Evolutionary conservation across 1,284 basidiomycete genomes (phyloP).

Genomic region (Fomitopsis schrenkii): DNA sequence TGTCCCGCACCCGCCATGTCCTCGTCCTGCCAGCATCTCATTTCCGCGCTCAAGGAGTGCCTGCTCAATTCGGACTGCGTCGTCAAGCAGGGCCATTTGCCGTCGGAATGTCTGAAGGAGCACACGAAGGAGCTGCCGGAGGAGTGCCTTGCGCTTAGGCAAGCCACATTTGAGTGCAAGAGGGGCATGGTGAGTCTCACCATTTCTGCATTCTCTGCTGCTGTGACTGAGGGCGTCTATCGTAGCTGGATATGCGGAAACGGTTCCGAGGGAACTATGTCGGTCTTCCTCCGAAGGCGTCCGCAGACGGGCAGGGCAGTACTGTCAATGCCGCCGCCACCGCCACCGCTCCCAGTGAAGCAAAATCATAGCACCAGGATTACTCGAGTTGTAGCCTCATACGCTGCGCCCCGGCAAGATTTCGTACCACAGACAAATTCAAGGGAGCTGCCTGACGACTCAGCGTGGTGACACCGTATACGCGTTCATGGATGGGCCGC

Average conservation of each 20-base stretch:
- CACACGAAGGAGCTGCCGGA: slow-evolving; percentile 73
- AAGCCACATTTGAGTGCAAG: slow-evolving; percentile 84
- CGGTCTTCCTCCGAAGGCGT: slow-evolving; percentile 2
- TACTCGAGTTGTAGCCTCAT: neutral
- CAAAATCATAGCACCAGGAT: neutral
- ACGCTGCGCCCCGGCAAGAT: no score
- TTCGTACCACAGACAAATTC: neutral
- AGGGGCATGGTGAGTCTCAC: slow-evolving; percentile 71
- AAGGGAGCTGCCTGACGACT: neutral
- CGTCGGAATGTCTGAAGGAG: slow-evolving; percentile 75
- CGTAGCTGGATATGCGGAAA: slow-evolving; percentile 81
- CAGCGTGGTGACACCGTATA: neutral
- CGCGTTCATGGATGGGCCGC: neutral
- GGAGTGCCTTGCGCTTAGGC: slow-evolving; percentile 68
- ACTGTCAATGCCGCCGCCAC: neutral
- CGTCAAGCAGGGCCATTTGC: slow-evolving; percentile 62
- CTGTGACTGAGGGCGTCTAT: neutral
- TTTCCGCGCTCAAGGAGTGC: slow-evolving; percentile 75
- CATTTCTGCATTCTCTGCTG: neutral
- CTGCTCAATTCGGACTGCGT: slow-evolving; percentile 82
- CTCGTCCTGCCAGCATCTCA: slow-evolving; percentile 71
- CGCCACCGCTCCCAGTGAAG: neutral
- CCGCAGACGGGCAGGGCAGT: neutral
- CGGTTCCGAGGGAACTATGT: slow-evolving; percentile 68
- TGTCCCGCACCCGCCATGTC: slow-evolving; percentile 45